Evolutionary conservation across 2,329 filamentous ascomycete genomes (phyloP), one percentile per base, ranked within the genome.

Genomic region (Aschersonia sp.): DNA sequence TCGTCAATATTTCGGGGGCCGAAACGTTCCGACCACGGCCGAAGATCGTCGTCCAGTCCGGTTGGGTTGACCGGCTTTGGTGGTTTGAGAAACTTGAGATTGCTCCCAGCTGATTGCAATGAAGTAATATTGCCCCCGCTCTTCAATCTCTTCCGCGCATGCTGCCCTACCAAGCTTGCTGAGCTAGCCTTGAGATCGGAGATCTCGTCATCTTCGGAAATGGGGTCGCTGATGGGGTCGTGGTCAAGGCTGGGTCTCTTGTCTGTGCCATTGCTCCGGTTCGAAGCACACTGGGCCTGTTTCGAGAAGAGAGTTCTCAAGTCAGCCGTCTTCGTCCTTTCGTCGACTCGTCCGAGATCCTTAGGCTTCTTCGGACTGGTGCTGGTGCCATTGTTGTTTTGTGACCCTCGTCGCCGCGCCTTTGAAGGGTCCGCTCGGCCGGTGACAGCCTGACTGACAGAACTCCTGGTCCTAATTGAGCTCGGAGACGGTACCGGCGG

Each of bases 1-100:
- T 97, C 90, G 12, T 88, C 81, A 10, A 96, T 63, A 55, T 76
- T 83, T 3, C 63, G 58, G 0, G 90, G 90, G 2, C 78, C 81
- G 63, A 87, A 97, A 55, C 81, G 79, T 55, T 96, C 89, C 12
- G 85, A 85, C 90, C 90, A 97, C 4, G 90, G 88, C 46, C 83
- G 76, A 45, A 71, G 65, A 54, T 87, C 82, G 37, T 77, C 71
- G 45, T 71, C 67, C 6, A 57, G 41, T 4, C 54, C 52, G 6
- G 56, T 55, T 6, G 57, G 46, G 12, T 56, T 56, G 10, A 54
- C 46, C 11, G 61, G 61, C 30, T 59, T 57, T 7, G 65, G 56
- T 10, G 69, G 74, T 51, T 63, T 69, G 30, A 77, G 58, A 50
- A 79, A 81, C 50, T 65, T 70, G 54, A 76, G 74, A 53, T 73